Base-by-base conservation (phyloP, 2,329 filamentous ascomycete species). In the Penicillium concentricum region DNA sequence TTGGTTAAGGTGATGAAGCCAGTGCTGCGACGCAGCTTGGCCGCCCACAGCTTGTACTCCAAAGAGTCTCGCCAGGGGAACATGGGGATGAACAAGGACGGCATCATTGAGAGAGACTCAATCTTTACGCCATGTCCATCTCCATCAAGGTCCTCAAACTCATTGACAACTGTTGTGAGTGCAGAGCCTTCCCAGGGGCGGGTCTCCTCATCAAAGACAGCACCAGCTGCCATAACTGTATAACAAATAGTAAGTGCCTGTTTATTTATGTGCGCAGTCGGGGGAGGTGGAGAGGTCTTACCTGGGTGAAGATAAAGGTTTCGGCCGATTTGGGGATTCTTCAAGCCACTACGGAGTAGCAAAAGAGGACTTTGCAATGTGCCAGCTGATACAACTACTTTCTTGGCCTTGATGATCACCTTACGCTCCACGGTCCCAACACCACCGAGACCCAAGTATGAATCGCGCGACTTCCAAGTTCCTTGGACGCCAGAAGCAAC, bases 281-380 rank as follows among this genome's bases (percentile, higher is more conserved):
- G 28, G 10, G 15, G n/a, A 1, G 22, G n/a, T 18, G 20, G 26
- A 72, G 6, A 86, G 66, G 80, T 69, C 67, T 81, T 82, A 67
- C 86, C 87, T 1, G 92, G 93, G 68, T 97, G 93, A 0, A 96
- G 74, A 66, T 94, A 81, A 4, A 97, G 83, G 66, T 97, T 90
- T 8, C 82, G 83, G 26, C 93, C 93, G 60, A 97, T 88, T 55
- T 96, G 87, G 4, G 81, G 81, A 70, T 96, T 96, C 78, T 83
- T 87, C 48, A 97, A 73, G 2, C 91, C 91, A 58, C 91, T 96
- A 48, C 88, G 87, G 62, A 87, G 78, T 42, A 97, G 79, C 2
- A 97, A 71, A 1, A 93, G 72, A 0, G 93, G 92, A 43, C 86
- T 92, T 68, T 90, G 86, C 53, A 97, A 76, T 1, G 88, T 84